A percentile compares a stretch with the other conserved stretches of the same genome.
These are phyloP conservation scores for Salinomyces thailandicus DNA, from an alignment of 2,329 filamentous ascomycete genomes.

Conservation along the genomic window DNA sequence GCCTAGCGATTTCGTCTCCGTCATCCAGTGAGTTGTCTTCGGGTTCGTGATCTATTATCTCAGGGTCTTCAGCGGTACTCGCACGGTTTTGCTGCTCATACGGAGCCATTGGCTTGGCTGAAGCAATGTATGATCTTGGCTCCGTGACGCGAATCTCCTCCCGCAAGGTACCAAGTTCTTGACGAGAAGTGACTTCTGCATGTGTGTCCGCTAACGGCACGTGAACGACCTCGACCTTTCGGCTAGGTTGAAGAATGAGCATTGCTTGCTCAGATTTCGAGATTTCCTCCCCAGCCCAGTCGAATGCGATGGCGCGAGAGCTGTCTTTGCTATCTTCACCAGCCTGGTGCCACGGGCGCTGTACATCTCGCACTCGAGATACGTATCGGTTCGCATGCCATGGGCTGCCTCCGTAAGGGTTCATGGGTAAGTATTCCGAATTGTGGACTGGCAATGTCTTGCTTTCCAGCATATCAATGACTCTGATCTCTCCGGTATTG, in stretches of 20 bases:
- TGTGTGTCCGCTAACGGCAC: constrained; percentile 32
- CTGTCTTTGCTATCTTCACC: constrained; percentile 31
- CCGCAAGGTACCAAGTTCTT: constrained; percentile 28
- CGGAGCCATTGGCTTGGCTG: constrained; percentile 7
- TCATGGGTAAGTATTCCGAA: constrained; percentile 10
- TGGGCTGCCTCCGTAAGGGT: constrained; percentile 21
- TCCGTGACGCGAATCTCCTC: constrained; percentile 17
- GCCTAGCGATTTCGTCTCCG: neutral
- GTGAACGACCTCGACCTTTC: constrained; percentile 40
- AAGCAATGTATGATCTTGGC: constrained; percentile 5
- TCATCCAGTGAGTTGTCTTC: neutral
- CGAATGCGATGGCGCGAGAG: constrained; percentile 47
- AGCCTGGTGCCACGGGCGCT: constrained; percentile 34
- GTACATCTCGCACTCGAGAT: constrained; percentile 32
- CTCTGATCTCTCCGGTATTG: constrained; percentile 48
- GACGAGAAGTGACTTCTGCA: constrained; percentile 33
- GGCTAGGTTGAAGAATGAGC: constrained; percentile 43
- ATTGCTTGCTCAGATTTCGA: constrained; percentile 40
- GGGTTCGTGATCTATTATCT: constrained; percentile 13
- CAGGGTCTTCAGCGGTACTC: constrained; percentile 18
- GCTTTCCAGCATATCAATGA: constrained; percentile 21
- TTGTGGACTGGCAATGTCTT: constrained; percentile 1
- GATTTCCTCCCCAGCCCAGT: constrained; percentile 44
- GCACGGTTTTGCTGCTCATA: constrained; percentile 8
- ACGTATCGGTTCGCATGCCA: constrained; percentile 38